Evolutionary conservation across 306 rosid genomes (phyloP).

Genomic region (Albizia julibrissin): DNA sequence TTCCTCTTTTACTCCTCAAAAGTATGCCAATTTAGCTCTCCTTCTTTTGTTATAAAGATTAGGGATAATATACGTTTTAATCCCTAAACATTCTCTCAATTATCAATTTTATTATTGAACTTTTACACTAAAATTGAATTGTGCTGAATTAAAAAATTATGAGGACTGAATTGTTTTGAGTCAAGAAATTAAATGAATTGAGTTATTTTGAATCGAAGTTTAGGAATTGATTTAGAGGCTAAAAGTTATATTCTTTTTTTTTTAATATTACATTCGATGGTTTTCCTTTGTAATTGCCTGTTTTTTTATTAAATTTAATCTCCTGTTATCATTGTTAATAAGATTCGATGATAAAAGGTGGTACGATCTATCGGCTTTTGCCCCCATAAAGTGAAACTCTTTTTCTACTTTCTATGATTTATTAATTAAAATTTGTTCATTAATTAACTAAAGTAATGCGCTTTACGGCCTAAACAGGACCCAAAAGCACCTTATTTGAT

Average conservation of each 20-base stretch:
- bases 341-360: slow-evolving; percentile 45
- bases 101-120: background rate
- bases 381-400: slow-evolving; percentile 40
- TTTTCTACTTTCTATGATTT: slow-evolving; percentile 36
- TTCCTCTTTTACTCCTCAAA: background rate
- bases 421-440: background rate
- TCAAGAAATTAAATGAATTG: no score
- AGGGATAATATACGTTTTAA: background rate
- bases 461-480: slow-evolving; percentile 51
- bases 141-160: background rate
- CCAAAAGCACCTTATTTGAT: slow-evolving; percentile 23
- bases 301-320: background rate
- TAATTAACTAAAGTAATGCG: slow-evolving; percentile 9
- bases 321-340: slow-evolving; percentile 21
- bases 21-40: slow-evolving; percentile 20
- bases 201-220: no score
- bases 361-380: slow-evolving; percentile 31
- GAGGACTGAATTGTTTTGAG: no score
- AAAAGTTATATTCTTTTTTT: background rate
- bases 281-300: background rate
- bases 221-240: background rate
- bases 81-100: no score
- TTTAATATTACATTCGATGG: background rate
- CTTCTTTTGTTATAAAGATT: background rate
- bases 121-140: background rate